Conservation (phyloP, 306 rosid species). For the Dryas alaskensis region DNA sequence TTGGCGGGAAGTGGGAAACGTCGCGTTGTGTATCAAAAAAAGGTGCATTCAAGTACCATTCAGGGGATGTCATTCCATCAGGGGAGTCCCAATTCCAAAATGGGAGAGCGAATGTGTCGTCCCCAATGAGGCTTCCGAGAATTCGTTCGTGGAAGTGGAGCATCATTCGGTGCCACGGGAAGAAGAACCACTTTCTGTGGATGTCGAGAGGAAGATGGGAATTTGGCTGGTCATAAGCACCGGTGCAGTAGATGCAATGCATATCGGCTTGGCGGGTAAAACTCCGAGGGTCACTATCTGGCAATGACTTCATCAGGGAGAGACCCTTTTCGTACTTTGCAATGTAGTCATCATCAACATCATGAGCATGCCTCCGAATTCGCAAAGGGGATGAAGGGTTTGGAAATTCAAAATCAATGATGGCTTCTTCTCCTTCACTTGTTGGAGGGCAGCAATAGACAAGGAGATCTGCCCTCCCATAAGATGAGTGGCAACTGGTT, state of each 20-base stretch:
- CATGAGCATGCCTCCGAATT: slow-evolving; percentile 16
- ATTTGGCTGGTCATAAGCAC: slow-evolving; percentile 16
- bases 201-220: slow-evolving; percentile 2
- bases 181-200: slow-evolving; percentile 21
- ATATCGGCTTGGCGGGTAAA: slow-evolving; percentile 22
- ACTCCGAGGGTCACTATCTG: slow-evolving; percentile 24
- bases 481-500: slow-evolving; percentile 21
- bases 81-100: slow-evolving; percentile 34
- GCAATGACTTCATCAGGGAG: slow-evolving; percentile 20
- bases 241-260: slow-evolving; percentile 29
- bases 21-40: slow-evolving; percentile 8
- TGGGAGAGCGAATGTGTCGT: slow-evolving; percentile 27
- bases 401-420: slow-evolving; percentile 13
- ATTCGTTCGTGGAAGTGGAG: slow-evolving; percentile 29
- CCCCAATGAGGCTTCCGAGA: slow-evolving; percentile 21
- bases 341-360: background rate
- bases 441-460: slow-evolving; percentile 23
- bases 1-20: slow-evolving; percentile 19
- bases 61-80: slow-evolving; percentile 19
- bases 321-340: slow-evolving; percentile 22
- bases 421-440: background rate
- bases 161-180: slow-evolving; percentile 26
- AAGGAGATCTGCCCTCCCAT: slow-evolving; percentile 21
- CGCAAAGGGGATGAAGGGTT: background rate
- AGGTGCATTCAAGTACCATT: background rate